Evolutionary conservation across 352 stramenopile genomes (phyloP).

Genomic region (Phytopythium litorale): DNA sequence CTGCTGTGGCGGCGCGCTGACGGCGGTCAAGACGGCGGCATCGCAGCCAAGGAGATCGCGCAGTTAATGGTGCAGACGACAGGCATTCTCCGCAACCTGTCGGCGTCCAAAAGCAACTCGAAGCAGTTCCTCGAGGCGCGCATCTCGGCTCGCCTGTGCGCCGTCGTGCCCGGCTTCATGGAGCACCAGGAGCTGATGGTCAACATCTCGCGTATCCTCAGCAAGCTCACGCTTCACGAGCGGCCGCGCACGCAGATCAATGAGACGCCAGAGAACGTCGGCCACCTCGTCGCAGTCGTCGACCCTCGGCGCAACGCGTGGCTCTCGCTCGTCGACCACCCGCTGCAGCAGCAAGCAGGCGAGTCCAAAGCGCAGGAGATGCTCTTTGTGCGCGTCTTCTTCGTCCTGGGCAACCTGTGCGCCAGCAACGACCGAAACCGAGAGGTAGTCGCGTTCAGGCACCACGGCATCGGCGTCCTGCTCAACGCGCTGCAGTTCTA

Average conservation of each 20-base stretch:
- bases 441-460: slow-evolving; percentile 28
- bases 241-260: slow-evolving; percentile 68
- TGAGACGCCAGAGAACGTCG: slow-evolving; percentile 27
- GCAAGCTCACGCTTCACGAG: slow-evolving; percentile 81
- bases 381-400: slow-evolving; percentile 73
- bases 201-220: slow-evolving; percentile 74
- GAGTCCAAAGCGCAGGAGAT: slow-evolving; percentile 45
- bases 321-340: slow-evolving; percentile 22
- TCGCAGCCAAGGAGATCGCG: slow-evolving; percentile 49
- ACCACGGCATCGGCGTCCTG: slow-evolving; percentile 28
- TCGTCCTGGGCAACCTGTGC: slow-evolving; percentile 85
- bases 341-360: slow-evolving; percentile 19
- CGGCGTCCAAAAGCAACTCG: slow-evolving; percentile 44
- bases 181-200: slow-evolving; percentile 70
- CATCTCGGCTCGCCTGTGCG: slow-evolving; percentile 44
- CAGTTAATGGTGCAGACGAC: slow-evolving; percentile 73
- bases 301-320: slow-evolving; percentile 31
- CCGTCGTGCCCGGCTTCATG: slow-evolving; percentile 36
- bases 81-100: slow-evolving; percentile 63
- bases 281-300: slow-evolving; percentile 46
- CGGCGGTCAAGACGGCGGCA: background rate
- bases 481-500: slow-evolving; percentile 48
- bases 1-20: slow-evolving; percentile 36
- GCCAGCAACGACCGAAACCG: slow-evolving; percentile 81
- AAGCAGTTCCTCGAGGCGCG: slow-evolving; percentile 70